phyloP scores from a whole-genome alignment of 768 basidiomycete species.

The Serendipita sp. region DNA sequence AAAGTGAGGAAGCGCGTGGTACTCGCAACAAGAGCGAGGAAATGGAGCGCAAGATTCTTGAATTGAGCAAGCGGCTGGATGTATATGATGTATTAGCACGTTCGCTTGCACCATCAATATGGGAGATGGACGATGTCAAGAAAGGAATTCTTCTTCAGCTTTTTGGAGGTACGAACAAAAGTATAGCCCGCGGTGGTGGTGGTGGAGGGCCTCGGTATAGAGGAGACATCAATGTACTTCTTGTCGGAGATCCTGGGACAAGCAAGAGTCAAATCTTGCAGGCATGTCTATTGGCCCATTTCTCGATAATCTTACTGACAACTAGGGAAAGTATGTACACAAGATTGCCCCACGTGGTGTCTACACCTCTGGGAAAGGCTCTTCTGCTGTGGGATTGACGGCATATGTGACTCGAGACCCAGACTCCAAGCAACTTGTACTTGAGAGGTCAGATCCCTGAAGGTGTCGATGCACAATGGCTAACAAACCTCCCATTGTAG shows the following conservation, averaged over 20 bases:
- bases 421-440: conserved; percentile 92
- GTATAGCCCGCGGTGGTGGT: conserved; percentile 78
- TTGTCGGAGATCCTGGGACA: conserved; percentile 95
- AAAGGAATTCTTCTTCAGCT: conserved; percentile 92
- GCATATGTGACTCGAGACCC: conserved; percentile 98
- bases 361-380: conserved; percentile 94
- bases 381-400: conserved; percentile 95
- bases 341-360: conserved; percentile 97
- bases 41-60: conserved; percentile 60
- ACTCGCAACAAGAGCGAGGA: conserved; percentile 34
- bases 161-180: conserved; percentile 98
- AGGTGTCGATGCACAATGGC: not conserved
- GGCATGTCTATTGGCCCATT: conserved; percentile 27
- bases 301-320: conserved; percentile 4
- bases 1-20: conserved; percentile 26
- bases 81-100: conserved; percentile 74
- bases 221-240: conserved; percentile 93
- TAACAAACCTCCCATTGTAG: conserved; percentile 22
- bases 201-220: conserved; percentile 92
- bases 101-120: conserved; percentile 86
- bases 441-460: conserved; percentile 58
- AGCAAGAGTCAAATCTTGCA: conserved; percentile 91
- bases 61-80: conserved; percentile 58
- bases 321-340: conserved; percentile 68
- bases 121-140: conserved; percentile 98